Conservation (phyloP, 2,329 filamentous ascomycete species). For the Talaromyces sp. region DNA sequence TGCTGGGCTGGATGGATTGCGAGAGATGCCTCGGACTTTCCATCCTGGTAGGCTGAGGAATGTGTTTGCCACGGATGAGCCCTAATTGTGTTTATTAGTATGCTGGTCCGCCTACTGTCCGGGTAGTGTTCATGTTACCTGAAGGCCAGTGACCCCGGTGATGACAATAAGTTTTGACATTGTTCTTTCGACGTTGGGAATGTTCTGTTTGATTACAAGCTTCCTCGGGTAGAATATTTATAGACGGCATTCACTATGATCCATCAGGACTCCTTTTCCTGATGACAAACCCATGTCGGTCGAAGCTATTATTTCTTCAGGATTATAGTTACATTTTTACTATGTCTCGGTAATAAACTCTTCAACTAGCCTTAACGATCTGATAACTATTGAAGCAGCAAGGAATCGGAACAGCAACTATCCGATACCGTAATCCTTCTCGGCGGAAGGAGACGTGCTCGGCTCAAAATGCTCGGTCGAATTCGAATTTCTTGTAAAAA, state of each 20-base stretch:
- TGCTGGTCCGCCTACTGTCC: no score
- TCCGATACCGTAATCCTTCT: neutral
- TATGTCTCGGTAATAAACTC: neutral
- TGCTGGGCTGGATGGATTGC: conserved; percentile 46
- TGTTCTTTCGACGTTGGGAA: neutral
- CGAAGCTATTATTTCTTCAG: neutral
- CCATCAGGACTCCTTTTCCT: neutral
- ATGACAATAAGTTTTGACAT: neutral
- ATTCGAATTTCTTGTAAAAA: no score
- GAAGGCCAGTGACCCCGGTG: neutral
- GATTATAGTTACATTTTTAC: neutral
- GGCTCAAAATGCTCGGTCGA: neutral
- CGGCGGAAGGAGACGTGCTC: neutral
- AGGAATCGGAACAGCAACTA: neutral
- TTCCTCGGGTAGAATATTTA: no score
- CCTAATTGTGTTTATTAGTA: neutral
- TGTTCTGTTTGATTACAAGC: neutral
- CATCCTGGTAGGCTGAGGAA: conserved; percentile 10
- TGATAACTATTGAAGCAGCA: neutral
- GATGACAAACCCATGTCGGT: conserved; percentile 2
- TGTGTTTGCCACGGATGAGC: conserved; percentile 6
- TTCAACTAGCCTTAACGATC: neutral
- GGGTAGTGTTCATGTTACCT: neutral
- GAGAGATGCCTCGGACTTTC: conserved; percentile 56
- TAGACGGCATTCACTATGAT: neutral